Evolutionary conservation across 2,329 filamentous ascomycete species (phyloP), one percentile per base, ranked within the genome.

Genomic region (Ophiocordyceps camponoti-leonardi): DNA sequence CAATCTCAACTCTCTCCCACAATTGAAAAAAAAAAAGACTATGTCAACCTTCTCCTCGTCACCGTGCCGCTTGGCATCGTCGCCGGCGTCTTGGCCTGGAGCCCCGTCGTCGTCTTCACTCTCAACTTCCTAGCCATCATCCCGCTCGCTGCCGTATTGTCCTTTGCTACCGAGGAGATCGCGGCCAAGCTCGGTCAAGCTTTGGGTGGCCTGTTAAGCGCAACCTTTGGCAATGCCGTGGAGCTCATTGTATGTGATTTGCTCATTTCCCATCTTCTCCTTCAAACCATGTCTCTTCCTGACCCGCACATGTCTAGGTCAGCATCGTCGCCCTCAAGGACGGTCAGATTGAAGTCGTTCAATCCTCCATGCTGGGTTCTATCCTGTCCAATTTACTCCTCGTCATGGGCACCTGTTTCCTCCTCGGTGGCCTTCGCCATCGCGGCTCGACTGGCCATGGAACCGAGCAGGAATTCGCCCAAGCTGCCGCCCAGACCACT

Each of bases 321-420:
- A 94, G 86, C 61, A 90, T 96, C 54, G 83, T 96, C 51, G 92
- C 92, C 18, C 73, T 98, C 42, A 77, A 71, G 52, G 79, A 92
- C 54, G 78, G 79, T 50, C 83, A 96, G 65, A 93, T 95, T 58
- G 81, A 90, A 55, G 88, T 96, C 52, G 90, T 96, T n/a, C 92
- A 96, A 66, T 83, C 90, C 19, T 94, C 86, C 51, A 96, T 96
- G 88, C 79, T 96, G 31, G 90, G 92, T 43, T 93, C 85, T 57
- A 94, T 96, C 54, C 71, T 96, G 37, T 95, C 90, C 52, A 96
- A 96, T 63, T 81, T 95, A 51, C 73, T 96, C 8, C 77, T 96
- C 20, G 90, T 87, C 42, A 73, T 87, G 58, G 82, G 83, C 54
- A 85, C 84, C 71, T 86, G 82, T 62, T 86, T 86, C 66, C 68